Conservation (phyloP, 2,329 filamentous ascomycete species). For the Fonsecaea monophora region DNA sequence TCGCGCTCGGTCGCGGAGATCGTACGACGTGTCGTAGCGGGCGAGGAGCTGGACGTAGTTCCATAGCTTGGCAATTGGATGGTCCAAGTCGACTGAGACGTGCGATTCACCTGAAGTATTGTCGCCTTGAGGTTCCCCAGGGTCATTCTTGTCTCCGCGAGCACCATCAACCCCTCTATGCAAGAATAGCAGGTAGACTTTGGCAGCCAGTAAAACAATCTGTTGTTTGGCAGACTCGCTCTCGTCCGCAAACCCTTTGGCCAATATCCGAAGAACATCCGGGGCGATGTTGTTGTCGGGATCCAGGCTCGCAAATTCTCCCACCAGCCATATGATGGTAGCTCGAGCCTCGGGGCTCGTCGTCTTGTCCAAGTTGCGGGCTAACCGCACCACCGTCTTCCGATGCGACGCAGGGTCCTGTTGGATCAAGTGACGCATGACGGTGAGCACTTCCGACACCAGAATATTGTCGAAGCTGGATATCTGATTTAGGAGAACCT, state of each 20-base stretch:
- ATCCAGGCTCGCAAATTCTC: constrained; percentile 84
- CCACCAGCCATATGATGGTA: constrained; percentile 96
- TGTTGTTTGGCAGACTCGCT: constrained; percentile 86
- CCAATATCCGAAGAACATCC: constrained; percentile 86
- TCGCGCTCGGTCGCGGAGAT: constrained; percentile 87
- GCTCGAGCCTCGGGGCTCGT: constrained; percentile 87
- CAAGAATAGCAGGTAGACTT: constrained; percentile 90
- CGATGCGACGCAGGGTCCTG: constrained; percentile 81
- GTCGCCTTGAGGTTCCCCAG: constrained; percentile 39
- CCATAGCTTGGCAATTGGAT: constrained; percentile 77
- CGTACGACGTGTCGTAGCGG: constrained; percentile 92
- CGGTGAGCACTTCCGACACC: constrained; percentile 90
- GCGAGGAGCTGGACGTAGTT: constrained; percentile 83
- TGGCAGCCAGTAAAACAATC: constrained; percentile 90
- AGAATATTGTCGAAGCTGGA: constrained; percentile 82
- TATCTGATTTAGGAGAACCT: constrained; percentile 83
- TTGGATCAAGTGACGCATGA: constrained; percentile 94
- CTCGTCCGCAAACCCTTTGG: constrained; percentile 84
- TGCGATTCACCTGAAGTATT: constrained; percentile 41
- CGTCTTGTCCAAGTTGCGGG: constrained; percentile 87
- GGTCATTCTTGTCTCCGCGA: constrained; percentile 37
- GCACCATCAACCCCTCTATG: constrained; percentile 45
- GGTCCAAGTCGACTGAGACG: constrained; percentile 49
- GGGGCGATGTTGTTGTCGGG: constrained; percentile 88
- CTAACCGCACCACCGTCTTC: constrained; percentile 84